Conservation (phyloP, 2,329 filamentous ascomycete species). For the Clonostachys solani region DNA sequence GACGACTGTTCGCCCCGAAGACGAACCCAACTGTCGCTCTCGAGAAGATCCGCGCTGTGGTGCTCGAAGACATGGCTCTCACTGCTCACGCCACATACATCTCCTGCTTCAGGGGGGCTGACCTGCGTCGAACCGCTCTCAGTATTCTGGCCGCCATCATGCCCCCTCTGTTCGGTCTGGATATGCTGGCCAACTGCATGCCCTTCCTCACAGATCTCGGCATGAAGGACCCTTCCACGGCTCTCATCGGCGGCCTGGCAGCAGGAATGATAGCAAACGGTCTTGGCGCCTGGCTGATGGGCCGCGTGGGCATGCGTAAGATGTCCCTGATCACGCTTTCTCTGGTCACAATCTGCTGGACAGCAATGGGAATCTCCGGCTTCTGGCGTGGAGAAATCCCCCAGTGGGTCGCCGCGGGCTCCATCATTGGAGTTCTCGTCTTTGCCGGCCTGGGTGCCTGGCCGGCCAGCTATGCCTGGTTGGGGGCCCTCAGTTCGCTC, state of each 20-base stretch:
- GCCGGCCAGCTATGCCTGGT: slow-evolving; percentile 32
- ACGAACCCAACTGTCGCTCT: slow-evolving; percentile 3
- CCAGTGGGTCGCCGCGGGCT: background rate
- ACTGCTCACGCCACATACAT: slow-evolving; percentile 36
- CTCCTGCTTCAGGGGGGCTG: slow-evolving; percentile 36
- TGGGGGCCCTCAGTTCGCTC: slow-evolving; percentile 19
- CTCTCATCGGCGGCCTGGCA: slow-evolving; percentile 39
- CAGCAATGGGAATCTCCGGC: slow-evolving; percentile 40
- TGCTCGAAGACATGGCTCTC: slow-evolving; percentile 28
- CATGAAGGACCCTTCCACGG: slow-evolving; percentile 28
- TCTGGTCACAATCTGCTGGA: slow-evolving; percentile 29
- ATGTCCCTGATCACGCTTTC: slow-evolving; percentile 28
- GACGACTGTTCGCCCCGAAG: slow-evolving; percentile 28
- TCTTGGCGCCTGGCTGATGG: slow-evolving; percentile 34
- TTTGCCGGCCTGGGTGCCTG: slow-evolving; percentile 35
- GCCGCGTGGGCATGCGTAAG: slow-evolving; percentile 29
- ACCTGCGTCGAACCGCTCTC: slow-evolving; percentile 35
- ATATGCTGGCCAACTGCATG: slow-evolving; percentile 33
- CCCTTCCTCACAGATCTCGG: slow-evolving; percentile 32
- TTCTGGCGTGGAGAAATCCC: background rate
- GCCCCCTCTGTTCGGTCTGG: slow-evolving; percentile 38
- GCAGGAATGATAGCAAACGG: slow-evolving; percentile 37
- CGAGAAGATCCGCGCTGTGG: slow-evolving; percentile 17
- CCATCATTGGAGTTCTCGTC: slow-evolving; percentile 12
- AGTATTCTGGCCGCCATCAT: slow-evolving; percentile 33